A percentile compares a stretch with the other conserved stretches of the same genome.
These are phyloP conservation scores for Wickerhamiella sorbophila DNA, from an alignment of 805 yeast species.

Conservation along the genomic window DNA sequence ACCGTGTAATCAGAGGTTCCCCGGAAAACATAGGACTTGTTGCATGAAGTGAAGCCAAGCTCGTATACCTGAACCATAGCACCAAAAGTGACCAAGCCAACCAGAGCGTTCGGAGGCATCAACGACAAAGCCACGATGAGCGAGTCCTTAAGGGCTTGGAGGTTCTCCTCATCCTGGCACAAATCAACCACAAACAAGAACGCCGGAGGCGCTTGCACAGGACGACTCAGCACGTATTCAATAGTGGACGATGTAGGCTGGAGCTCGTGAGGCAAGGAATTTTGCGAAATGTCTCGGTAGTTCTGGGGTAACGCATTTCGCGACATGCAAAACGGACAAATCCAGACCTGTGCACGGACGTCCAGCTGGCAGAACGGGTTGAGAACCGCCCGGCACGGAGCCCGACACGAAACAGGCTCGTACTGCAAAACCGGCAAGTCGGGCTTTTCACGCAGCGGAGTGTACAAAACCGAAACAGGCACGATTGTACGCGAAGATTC, in stretches of 20 bases:
- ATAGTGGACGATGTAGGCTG: constrained; percentile 55
- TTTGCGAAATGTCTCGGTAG: constrained; percentile 61
- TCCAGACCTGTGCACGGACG: constrained; percentile 62
- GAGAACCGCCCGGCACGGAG: constrained; percentile 68
- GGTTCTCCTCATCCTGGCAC: constrained; percentile 79
- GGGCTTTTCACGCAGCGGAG: constrained; percentile 76
- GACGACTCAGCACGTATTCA: constrained; percentile 72
- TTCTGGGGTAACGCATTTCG: constrained; percentile 74
- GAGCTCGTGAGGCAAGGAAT: constrained; percentile 70
- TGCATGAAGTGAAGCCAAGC: constrained; percentile 50
- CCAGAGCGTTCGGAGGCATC: constrained; percentile 78
- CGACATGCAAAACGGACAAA: constrained; percentile 67
- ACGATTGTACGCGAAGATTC: constrained; percentile 88
- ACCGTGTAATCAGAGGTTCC: constrained; percentile 71
- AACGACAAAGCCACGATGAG: constrained; percentile 59
- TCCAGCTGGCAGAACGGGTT: constrained; percentile 81
- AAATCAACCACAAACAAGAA: constrained; percentile 76
- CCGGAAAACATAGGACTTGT: constrained; percentile 68
- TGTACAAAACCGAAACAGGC: constrained; percentile 86
- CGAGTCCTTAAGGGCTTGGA: constrained; percentile 70
- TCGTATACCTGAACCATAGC: constrained; percentile 87
- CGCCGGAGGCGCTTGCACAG: constrained; percentile 72
- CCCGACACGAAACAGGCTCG: constrained; percentile 74
- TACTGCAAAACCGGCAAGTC: constrained; percentile 66
- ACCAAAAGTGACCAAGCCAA: constrained; percentile 80